These are phyloP conservation scores for Pythium folliculosum DNA, from an alignment of 352 stramenopile genomes.

Conservation along the genomic window DNA sequence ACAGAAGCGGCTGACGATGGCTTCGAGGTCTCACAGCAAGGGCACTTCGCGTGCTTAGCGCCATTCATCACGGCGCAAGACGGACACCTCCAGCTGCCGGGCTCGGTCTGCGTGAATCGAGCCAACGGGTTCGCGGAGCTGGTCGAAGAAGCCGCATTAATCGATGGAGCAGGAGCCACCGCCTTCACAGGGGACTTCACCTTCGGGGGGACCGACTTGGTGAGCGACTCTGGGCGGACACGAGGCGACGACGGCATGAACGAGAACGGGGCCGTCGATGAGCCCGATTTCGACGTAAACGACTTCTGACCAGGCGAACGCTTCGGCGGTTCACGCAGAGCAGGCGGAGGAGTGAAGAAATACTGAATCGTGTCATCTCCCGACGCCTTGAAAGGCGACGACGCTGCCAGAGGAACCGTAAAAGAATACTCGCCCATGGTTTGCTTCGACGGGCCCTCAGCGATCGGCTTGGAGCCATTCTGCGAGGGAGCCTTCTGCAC, in stretches of 20 bases:
- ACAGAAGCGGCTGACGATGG: constrained; percentile 22
- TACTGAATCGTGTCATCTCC: constrained; percentile 58
- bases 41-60: constrained; percentile 59
- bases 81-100: constrained; percentile 77
- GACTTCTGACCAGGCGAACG: constrained; percentile 34
- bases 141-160: not conserved
- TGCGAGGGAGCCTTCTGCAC: not conserved
- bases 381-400: constrained; percentile 11
- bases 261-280: constrained; percentile 48
- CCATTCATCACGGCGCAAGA: constrained; percentile 75
- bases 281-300: constrained; percentile 1
- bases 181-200: constrained; percentile 18
- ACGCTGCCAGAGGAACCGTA: constrained; percentile 36
- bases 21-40: constrained; percentile 74
- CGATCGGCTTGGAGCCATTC: not conserved
- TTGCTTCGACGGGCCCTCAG: not conserved
- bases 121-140: constrained; percentile 44
- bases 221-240: constrained; percentile 43
- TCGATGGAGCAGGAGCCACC: not conserved
- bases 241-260: constrained; percentile 73
- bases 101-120: constrained; percentile 57
- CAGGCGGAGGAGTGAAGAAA: constrained; percentile 63
- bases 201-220: constrained; percentile 32
- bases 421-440: constrained; percentile 50
- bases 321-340: constrained; percentile 60